Conservation (phyloP, 2,329 filamentous ascomycete genomes). For the Phaeosphaeria sp. region DNA sequence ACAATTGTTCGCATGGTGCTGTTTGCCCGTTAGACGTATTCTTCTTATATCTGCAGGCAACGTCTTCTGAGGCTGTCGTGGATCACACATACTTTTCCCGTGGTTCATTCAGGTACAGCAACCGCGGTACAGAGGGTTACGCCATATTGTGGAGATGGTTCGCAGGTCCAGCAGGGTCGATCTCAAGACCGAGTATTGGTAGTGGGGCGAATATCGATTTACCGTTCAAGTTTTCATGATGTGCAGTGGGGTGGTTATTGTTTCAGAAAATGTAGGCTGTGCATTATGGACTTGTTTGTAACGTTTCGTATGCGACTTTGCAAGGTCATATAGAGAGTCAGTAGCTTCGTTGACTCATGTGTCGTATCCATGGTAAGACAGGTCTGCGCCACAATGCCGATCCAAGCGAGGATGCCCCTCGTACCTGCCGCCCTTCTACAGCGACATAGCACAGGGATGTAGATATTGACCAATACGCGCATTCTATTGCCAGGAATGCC, state of each 20-base stretch:
- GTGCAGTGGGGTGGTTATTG: not conserved
- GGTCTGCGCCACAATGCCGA: constrained; percentile 3
- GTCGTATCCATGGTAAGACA: not conserved
- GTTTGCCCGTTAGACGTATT: not conserved
- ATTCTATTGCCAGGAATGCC: too few relatives aligned
- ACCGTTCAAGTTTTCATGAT: not conserved
- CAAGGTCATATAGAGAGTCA: not conserved
- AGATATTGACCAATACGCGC: too few relatives aligned
- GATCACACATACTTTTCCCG: not conserved
- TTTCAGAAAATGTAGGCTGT: not conserved
- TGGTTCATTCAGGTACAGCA: too few relatives aligned
- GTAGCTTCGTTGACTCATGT: constrained; percentile 3
- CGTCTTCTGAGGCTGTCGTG: not conserved
- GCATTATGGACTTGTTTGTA: not conserved
- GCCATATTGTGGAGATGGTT: not conserved
- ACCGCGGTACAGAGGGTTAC: not conserved
- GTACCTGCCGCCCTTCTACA: not conserved
- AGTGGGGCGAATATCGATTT: not conserved
- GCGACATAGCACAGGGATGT: not conserved
- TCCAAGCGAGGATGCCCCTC: not conserved
- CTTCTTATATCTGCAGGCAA: not conserved
- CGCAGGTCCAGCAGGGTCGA: not conserved
- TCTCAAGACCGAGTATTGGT: not conserved
- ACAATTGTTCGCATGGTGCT: not conserved
- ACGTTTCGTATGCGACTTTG: not conserved